These are phyloP conservation scores for Oryza meridionalis DNA, from an alignment of 176 grass and related monocot species.

Conservation along the genomic window DNA sequence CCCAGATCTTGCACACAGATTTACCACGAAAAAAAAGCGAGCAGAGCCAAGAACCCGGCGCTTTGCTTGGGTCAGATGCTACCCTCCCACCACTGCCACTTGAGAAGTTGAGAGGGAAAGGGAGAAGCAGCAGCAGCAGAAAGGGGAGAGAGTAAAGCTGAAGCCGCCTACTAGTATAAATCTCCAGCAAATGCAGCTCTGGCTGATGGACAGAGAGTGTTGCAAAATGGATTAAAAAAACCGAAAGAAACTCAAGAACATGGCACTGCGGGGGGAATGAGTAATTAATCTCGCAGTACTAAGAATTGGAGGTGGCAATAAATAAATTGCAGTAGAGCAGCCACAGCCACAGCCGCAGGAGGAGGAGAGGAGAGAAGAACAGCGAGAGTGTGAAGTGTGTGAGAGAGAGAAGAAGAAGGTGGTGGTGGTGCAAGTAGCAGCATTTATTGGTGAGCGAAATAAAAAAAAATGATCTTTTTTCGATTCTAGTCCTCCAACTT, in stretches of 20 bases:
- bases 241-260: constrained; percentile 43
- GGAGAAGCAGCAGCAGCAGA: constrained; percentile 16
- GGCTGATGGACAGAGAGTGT: not conserved
- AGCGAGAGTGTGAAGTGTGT: not conserved
- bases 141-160: not conserved
- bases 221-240: not conserved
- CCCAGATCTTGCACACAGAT: constrained; percentile 48
- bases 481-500: not conserved
- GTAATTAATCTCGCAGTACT: constrained; percentile 33
- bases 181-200: constrained; percentile 37
- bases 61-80: constrained; percentile 52
- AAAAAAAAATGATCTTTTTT: not conserved
- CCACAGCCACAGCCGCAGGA: constrained; percentile 18
- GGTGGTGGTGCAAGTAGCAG: too few species aligned
- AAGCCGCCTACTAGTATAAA: constrained; percentile 41
- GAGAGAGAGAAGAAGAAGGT: not conserved
- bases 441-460: constrained; percentile 24
- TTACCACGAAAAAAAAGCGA: not conserved
- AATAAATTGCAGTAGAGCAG: constrained; percentile 5
- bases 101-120: constrained; percentile 29
- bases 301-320: constrained; percentile 42
- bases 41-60: constrained; percentile 20
- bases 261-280: constrained; percentile 40
- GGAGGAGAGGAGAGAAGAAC: too few species aligned
- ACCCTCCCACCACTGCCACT: constrained; percentile 36